Evolutionary conservation across 352 stramenopile species (phyloP).

Genomic region (Globisporangium polare): DNA sequence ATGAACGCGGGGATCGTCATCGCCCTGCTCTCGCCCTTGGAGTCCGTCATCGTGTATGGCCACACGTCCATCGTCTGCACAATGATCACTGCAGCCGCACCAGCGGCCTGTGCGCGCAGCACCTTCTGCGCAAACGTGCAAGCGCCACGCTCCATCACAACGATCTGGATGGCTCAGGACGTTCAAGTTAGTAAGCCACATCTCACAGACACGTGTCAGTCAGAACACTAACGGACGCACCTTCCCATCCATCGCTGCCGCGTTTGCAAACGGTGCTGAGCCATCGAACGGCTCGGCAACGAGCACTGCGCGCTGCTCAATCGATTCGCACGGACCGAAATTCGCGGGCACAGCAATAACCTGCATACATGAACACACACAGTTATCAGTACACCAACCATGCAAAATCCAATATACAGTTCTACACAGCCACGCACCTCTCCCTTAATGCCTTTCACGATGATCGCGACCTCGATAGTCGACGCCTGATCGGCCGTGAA

Average conservation of each 20-base stretch:
- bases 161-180: constrained; percentile 28
- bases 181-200: no score
- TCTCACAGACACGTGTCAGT: not conserved
- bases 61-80: constrained; percentile 71
- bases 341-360: constrained; percentile 69
- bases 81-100: constrained; percentile 57
- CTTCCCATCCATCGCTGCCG: constrained; percentile 36
- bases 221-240: constrained; percentile 11
- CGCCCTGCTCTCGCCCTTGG: constrained; percentile 48
- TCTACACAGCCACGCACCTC: constrained; percentile 28
- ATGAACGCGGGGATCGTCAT: constrained; percentile 76
- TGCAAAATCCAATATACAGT: not conserved
- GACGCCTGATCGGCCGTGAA: constrained; percentile 69
- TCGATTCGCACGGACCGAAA: constrained; percentile 69
- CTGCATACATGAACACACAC: constrained; percentile 16
- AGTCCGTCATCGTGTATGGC: constrained; percentile 86
- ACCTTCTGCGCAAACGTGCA: constrained; percentile 77
- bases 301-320: constrained; percentile 33
- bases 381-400: not conserved
- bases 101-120: constrained; percentile 53
- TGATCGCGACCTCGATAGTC: constrained; percentile 63
- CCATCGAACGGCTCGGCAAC: constrained; percentile 64
- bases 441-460: constrained; percentile 68
- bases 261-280: constrained; percentile 37
- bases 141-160: constrained; percentile 64